Evolutionary conservation across 2,329 filamentous ascomycete species (phyloP).

Genomic region (Ascocoryne sarcoides): DNA sequence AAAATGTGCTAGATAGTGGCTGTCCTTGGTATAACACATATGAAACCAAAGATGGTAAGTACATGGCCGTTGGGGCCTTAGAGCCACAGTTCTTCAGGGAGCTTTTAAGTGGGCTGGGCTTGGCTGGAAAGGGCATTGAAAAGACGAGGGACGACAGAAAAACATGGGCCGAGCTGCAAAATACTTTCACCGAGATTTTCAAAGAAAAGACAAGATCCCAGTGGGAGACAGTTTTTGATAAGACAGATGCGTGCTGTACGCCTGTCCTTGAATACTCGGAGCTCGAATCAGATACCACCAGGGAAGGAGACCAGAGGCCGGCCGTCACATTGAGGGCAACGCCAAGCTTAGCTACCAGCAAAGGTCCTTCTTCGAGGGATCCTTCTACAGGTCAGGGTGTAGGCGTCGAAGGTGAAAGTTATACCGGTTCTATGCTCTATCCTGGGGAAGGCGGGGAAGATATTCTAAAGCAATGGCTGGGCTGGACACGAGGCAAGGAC

Average conservation of each 20-base stretch:
- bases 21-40: slow-evolving; percentile 88
- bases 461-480: slow-evolving; percentile 61
- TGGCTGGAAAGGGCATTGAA: slow-evolving; percentile 44
- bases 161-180: slow-evolving; percentile 60
- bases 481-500: slow-evolving; percentile 64
- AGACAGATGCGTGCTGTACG: slow-evolving; percentile 86
- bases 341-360: slow-evolving; percentile 55
- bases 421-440: slow-evolving; percentile 47
- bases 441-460: slow-evolving; percentile 68
- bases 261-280: slow-evolving; percentile 73
- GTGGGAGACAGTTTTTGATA: slow-evolving; percentile 83
- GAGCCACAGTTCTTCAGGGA: slow-evolving; percentile 76
- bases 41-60: slow-evolving; percentile 68
- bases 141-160: slow-evolving; percentile 47
- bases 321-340: slow-evolving; percentile 60
- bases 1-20: slow-evolving; percentile 75
- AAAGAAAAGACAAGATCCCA: slow-evolving; percentile 59
- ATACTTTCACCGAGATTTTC: slow-evolving; percentile 55
- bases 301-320: slow-evolving; percentile 62
- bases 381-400: slow-evolving; percentile 46
- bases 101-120: slow-evolving; percentile 57
- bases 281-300: slow-evolving; percentile 43
- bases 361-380: slow-evolving; percentile 32
- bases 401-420: slow-evolving; percentile 59
- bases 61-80: slow-evolving; percentile 81